These are phyloP conservation scores for Boletus huronensis DNA, from an alignment of 768 basidiomycete species.

Conservation along the genomic window DNA sequence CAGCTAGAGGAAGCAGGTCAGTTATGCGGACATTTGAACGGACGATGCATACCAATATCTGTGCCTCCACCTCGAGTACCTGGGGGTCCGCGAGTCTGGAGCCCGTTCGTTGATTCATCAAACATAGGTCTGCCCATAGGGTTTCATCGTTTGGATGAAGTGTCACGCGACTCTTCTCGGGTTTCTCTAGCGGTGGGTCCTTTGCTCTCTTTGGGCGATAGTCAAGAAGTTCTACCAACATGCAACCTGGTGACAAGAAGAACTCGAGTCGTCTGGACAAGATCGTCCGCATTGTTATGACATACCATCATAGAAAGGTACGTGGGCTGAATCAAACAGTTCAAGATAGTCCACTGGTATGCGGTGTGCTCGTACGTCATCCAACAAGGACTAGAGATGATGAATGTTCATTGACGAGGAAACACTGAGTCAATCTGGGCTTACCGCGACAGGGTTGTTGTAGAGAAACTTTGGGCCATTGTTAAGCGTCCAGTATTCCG, in stretches of 20 bases:
- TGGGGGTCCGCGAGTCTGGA: constrained; percentile 67
- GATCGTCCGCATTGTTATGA: constrained; percentile 6
- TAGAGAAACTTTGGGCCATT: constrained; percentile 79
- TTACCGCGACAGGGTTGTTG: constrained; percentile 67
- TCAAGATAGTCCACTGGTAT: constrained; percentile 87
- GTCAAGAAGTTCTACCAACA: constrained; percentile 82
- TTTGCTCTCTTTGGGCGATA: constrained; percentile 59
- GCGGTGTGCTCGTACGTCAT: constrained; percentile 77
- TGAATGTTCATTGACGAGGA: constrained; percentile 5
- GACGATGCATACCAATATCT: constrained; percentile 53
- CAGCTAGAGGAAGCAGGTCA: constrained; percentile 42
- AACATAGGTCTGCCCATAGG: constrained; percentile 74
- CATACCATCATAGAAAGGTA: constrained; percentile 83
- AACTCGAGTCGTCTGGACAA: not conserved
- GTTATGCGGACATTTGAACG: not conserved
- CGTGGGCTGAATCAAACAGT: constrained; percentile 65
- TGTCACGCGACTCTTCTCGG: constrained; percentile 65
- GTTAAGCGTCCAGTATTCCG: constrained; percentile 81
- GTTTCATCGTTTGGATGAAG: constrained; percentile 77
- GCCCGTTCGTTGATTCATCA: constrained; percentile 56
- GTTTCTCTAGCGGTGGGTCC: constrained; percentile 55
- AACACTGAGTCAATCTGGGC: constrained; percentile 9
- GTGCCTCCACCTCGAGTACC: constrained; percentile 70
- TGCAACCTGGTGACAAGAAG: constrained; percentile 53
- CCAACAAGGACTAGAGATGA: constrained; percentile 60